phyloP scores from a whole-genome alignment of 805 yeast genomes.

The Candida maesae region DNA sequence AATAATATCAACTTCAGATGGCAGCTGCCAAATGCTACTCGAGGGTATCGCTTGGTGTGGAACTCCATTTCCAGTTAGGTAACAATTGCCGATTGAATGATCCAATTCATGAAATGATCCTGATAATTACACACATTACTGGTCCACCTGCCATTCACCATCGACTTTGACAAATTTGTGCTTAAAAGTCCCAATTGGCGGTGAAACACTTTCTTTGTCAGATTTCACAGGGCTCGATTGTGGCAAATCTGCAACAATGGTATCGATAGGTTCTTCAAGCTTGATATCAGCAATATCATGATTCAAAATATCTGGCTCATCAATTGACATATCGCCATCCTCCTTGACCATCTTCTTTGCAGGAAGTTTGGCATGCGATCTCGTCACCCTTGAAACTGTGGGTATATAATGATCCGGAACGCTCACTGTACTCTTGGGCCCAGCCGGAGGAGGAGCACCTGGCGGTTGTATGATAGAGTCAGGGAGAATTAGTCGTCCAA shows the following conservation, averaged over 20 bases:
- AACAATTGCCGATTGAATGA: too few relatives aligned
- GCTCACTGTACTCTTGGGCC: not conserved
- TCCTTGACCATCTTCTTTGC: conserved; percentile 17
- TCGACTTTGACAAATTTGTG: conserved; percentile 17
- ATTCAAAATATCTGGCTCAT: conserved; percentile 11
- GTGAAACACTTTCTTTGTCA: too few relatives aligned
- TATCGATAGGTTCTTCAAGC: conserved; percentile 7
- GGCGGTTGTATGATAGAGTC: conserved; percentile 23
- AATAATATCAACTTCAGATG: too few relatives aligned
- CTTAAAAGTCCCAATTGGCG: conserved; percentile 8
- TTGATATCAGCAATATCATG: conserved; percentile 10
- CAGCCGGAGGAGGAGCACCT: conserved; percentile 1
- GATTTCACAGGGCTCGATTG: not conserved
- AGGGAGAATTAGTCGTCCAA: conserved; percentile 63
- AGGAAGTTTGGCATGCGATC: conserved; percentile 16
- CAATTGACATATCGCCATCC: conserved; percentile 16
- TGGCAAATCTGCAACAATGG: conserved; percentile 4
- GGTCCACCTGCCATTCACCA: conserved; percentile 14
- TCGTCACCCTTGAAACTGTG: conserved; percentile 13
- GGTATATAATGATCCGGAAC: conserved; percentile 8
- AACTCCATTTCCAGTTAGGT: too few relatives aligned
- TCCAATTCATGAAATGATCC: too few relatives aligned
- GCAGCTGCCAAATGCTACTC: too few relatives aligned
- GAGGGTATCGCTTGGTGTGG: too few relatives aligned
- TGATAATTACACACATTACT: not conserved